Evolutionary conservation across 495 filamentous ascomycete genomes (phyloP), one percentile per base, ranked within the genome.

Genomic region (Xylaria acuta): DNA sequence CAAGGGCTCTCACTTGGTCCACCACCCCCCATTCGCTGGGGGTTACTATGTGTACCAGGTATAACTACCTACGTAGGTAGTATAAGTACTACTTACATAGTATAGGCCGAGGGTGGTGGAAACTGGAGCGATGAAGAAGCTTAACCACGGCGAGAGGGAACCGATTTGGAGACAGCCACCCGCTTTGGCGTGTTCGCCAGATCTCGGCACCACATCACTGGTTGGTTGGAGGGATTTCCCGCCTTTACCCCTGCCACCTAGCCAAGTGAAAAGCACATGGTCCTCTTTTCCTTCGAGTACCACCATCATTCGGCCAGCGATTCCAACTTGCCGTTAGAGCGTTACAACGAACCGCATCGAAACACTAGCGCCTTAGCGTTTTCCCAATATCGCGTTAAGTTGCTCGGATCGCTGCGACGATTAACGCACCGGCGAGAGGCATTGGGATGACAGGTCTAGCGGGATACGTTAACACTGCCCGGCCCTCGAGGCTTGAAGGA

Each of bases 311-410:
- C 69, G 69, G 69, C 41, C 62, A 43, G 11, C 22, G 25, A 58
- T 65, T 56, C 69, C 59, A 71, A 71, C 69, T 65, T 71, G 69
- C 69, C 69, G 69, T 71, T 54, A 71, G 68, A 70, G 68, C 20
- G 68, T 63, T 62, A n/a, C 68, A 53, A 63, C 32, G 58, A 70
- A 70, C 14, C 6, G 30, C 68, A 64, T 43, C 25, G 58, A 70
- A 62, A 53, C 67, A 32, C 67, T 60, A 69, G 41, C 54, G 20
- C 27, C n/a, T 34, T 2, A 62, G 53, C 38, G 65, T 38, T 38
- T 36, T 12, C 40, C 25, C 30, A 5, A 27, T 36, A 12, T 60
- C 54, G 27, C 53, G 32, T 69, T 16, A 20, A 56, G 65, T 49
- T 56, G 18, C 30, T 18, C 27, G 22, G 40, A 45, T 63, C 18